Evolutionary conservation across 2,329 filamentous ascomycete genomes (phyloP), one percentile per base, ranked within the genome.

Genomic region (Aspergillus pseudoglaucus): DNA sequence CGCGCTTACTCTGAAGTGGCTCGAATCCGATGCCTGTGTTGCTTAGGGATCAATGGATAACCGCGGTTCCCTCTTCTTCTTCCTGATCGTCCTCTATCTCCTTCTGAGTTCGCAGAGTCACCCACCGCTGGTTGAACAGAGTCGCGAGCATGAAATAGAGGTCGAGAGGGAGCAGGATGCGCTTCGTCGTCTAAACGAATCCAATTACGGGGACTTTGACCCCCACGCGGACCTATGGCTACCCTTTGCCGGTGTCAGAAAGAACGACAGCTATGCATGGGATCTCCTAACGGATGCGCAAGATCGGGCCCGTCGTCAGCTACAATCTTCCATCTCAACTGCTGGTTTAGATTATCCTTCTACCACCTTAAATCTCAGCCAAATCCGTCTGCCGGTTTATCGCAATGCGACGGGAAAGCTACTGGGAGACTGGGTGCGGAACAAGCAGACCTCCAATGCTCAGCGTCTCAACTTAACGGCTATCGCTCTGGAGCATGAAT

Each of bases 201-300:
- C 77, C 6, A 65, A 63, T 4, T 79, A 78, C 64, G 77, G 76
- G 32, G 74, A 79, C 46, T 75, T 82, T 35, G 65, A 75, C 58
- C 64, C 71, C 17, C 52, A 51, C 25, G 61, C 68, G 8, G 62
- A 72, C 50, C 71, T 64, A 53, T 79, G 73, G 75, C 69, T 90
- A 50, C 88, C 89, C 57, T 72, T 95, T 45, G 87, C 87, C 2
- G 91, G 91, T 1, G 83, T 94, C 52, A 80, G 86, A 43, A 72
- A 81, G 42, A 78, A 82, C 17, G 87, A 95, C 68, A 82, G 79
- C 4, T 88, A 87, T 66, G 84, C 81, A 1, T 96, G 90, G 90
- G 79, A 84, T 30, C 76, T 89, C 48, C 72, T 96, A 18, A 73
- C 74, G 0, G 69, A 74, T 1, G 88, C 90, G 49, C 82, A 81